phyloP scores from a whole-genome alignment of 495 filamentous ascomycete species.

The Schizothecium vesticola region DNA sequence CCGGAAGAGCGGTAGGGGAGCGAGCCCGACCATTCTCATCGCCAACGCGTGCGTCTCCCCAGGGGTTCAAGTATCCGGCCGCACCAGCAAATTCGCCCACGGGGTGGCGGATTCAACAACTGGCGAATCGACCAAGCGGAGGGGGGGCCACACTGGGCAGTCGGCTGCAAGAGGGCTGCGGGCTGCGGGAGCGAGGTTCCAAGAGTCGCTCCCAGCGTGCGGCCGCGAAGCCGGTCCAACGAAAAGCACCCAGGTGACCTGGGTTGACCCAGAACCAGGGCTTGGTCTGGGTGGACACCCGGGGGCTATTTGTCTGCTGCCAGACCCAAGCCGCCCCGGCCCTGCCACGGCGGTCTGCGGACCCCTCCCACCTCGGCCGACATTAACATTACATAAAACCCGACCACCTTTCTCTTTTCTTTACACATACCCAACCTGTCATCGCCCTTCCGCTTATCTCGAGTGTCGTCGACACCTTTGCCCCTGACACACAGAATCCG shows the following conservation, averaged over 20 bases:
- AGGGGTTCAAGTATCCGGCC: slow-evolving; percentile 14
- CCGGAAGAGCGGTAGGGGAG: not conserved
- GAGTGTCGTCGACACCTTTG: slow-evolving; percentile 34
- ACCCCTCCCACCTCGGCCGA: slow-evolving; percentile 29
- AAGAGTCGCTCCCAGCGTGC: slow-evolving; percentile 11
- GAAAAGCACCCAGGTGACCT: slow-evolving; percentile 22
- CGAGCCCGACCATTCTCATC: not conserved
- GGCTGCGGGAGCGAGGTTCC: not conserved
- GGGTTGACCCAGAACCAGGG: slow-evolving; percentile 19
- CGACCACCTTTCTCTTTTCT: slow-evolving; percentile 41
- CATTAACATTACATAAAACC: slow-evolving; percentile 55
- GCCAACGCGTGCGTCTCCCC: not conserved
- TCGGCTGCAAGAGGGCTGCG: not conserved
- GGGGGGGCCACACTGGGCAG: not conserved
- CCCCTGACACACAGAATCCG: slow-evolving; percentile 32
- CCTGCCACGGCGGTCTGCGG: slow-evolving; percentile 22
- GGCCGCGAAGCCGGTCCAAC: slow-evolving; percentile 13
- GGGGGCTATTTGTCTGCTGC: slow-evolving; percentile 23
- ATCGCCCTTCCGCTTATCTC: slow-evolving; percentile 41
- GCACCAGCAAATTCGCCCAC: not conserved
- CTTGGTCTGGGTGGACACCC: slow-evolving; percentile 19
- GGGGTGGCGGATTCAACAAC: not conserved
- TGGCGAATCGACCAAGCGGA: not conserved
- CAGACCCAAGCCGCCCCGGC: slow-evolving; percentile 17
- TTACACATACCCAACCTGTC: slow-evolving; percentile 45